Evolutionary conservation across 2,329 filamentous ascomycete species (phyloP).

Genomic region (Aureobasidium zeae): DNA sequence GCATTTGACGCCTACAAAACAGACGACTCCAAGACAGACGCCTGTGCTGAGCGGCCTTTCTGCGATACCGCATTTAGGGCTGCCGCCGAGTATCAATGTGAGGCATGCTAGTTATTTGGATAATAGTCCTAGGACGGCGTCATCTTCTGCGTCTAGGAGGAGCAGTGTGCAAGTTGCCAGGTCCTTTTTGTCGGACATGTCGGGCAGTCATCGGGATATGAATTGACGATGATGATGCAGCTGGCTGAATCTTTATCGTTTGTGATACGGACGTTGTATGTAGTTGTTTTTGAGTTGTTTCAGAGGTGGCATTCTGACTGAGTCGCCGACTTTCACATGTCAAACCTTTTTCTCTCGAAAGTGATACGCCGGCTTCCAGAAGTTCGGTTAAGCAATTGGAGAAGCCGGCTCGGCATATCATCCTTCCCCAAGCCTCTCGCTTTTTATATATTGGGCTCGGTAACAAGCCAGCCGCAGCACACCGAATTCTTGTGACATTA

Average conservation of each 20-base stretch:
- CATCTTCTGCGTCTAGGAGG: slow-evolving; percentile 1
- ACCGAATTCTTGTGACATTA: too few relatives aligned
- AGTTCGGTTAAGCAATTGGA: slow-evolving; percentile 7
- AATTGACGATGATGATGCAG: not conserved
- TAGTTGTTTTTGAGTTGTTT: not conserved
- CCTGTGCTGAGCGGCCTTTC: slow-evolving; percentile 17
- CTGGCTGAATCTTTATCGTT: too few relatives aligned
- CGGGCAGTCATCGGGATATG: slow-evolving; percentile 7
- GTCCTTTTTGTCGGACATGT: not conserved
- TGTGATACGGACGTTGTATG: too few relatives aligned
- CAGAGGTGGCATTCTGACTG: not conserved
- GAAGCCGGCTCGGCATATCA: slow-evolving; percentile 4
- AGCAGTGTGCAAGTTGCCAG: slow-evolving; percentile 6
- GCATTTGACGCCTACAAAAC: slow-evolving; percentile 11
- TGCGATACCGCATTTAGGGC: slow-evolving; percentile 20
- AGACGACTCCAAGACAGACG: slow-evolving; percentile 29
- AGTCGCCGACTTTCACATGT: slow-evolving; percentile 5
- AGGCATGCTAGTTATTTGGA: slow-evolving; percentile 21
- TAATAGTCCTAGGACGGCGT: not conserved
- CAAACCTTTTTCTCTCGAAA: too few relatives aligned
- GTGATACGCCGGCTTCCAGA: slow-evolving; percentile 4
- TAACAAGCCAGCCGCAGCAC: too few relatives aligned
- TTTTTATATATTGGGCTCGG: too few relatives aligned
- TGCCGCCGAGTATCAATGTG: slow-evolving; percentile 13
- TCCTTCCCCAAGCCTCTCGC: too few relatives aligned